Percentiles rank a stretch among this genome's conserved stretches.
These are phyloP conservation scores for Solanum pimpinellifolium DNA, from an alignment of 257 asterid genomes.

Conservation along the genomic window DNA sequence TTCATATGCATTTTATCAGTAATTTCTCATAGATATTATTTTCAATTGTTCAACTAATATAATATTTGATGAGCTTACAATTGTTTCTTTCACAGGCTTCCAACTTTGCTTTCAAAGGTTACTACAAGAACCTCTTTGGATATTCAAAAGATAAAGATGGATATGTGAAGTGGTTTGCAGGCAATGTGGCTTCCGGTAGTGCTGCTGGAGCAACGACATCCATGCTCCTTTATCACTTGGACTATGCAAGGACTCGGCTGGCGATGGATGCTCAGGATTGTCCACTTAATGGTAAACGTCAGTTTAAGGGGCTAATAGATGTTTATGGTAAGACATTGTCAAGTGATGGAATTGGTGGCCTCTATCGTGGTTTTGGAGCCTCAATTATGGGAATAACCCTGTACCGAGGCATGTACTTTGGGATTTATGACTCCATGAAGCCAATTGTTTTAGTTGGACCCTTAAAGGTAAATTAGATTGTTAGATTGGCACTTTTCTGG, in stretches of 20 bases:
- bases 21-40: background rate
- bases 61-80: background rate
- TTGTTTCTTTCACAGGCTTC: constrained; percentile 48
- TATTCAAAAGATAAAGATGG: constrained; percentile 86
- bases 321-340: constrained; percentile 71
- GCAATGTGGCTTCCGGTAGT: constrained; percentile 96
- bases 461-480: constrained; percentile 35
- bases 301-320: constrained; percentile 43
- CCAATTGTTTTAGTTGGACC: constrained; percentile 86
- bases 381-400: constrained; percentile 82
- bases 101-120: constrained; percentile 93
- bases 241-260: constrained; percentile 38
- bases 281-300: constrained; percentile 17
- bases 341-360: constrained; percentile 75
- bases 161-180: constrained; percentile 80
- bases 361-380: constrained; percentile 87
- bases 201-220: constrained; percentile 99
- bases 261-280: constrained; percentile 21
- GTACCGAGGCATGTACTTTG: constrained; percentile 96
- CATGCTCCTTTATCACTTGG: constrained; percentile 38
- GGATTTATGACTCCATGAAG: constrained; percentile 88
- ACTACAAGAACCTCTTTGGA: constrained; percentile 60
- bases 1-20: background rate
- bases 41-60: background rate
- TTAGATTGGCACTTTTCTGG: background rate